Evolutionary conservation across 192 early-diverging fungal species (phyloP), one percentile per base, ranked within the genome.

Genomic region (Haplosporangium gracile): DNA sequence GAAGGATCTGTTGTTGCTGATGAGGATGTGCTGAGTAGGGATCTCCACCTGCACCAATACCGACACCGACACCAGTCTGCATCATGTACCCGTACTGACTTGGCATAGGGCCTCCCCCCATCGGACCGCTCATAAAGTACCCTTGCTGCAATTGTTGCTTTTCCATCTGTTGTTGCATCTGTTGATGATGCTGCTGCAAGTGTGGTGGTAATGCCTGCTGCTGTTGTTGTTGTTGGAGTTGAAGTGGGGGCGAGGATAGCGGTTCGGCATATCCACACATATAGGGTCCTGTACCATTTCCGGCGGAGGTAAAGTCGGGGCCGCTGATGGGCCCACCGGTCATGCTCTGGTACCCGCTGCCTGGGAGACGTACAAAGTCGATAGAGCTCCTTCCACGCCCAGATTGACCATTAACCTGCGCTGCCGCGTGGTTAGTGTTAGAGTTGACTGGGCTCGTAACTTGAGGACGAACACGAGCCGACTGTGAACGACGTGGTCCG

Each of bases 1-100:
- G 77, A 29, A 78, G 68, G 8, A 85, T 70, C n/a, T 79, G 82
- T 40, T 84, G 82, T 26, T 79, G 82, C 20, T 85, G 82, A 49
- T 85, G 82, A 53, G 73, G 24, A 13, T 55, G 73, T n/a, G 68
- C 16, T 24, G 38, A 42, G 24, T 85, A 79, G 1, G 34, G 47
- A 9, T 85, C 49, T 51, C 49, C 49, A 1, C 49, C 49, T 2
- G 18, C 2, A 51, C 47, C 47, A 4, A 49, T 16, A 49, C 49
- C 49, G 49, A 51, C 49, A 18, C 49, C 49, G 20, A 51, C 18
- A 5, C 49, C 60, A 11, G 55, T 69, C 5, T 83, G 75, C 75
- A 83, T 70, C n/a, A 26, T 36, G 39, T 65, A 82, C 22, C 81
- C 81, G 22, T 34, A 71, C 2, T 70, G 81, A 6, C 39, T 16